Base-by-base conservation (phyloP, 2,329 filamentous ascomycete genomes). In the Fusarium fujikuroi region DNA sequence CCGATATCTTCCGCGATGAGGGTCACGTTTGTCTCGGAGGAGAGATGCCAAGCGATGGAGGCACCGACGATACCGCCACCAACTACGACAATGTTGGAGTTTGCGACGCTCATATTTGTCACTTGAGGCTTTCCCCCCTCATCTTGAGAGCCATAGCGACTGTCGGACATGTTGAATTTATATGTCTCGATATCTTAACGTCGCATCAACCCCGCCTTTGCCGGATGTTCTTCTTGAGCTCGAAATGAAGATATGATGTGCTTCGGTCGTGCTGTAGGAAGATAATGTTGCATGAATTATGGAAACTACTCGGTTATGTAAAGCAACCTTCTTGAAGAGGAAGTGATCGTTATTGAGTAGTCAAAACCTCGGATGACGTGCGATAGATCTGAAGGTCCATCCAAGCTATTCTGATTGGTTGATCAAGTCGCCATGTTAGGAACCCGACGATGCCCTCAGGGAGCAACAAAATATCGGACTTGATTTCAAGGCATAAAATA, bases 51-150 rank as follows among this genome's bases (percentile, higher is more conserved):
- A 19, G 68, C 60, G 28, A 70, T 69, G 0, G 68, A 70, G 10
- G 68, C 66, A 11, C 68, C 68, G 5, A 70, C 68, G 19, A 70
- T 66, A 46, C 68, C 68, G 12, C 68, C 68, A 18, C 68, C 68
- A 7, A 70, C 25, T 2, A 70, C 49, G 23, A 69, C 36, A 34
- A 70, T 8, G 2, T 50, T 28, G 8, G 54, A 18, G 40, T 37
- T 50, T 58, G 32, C 23, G 32, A 58, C 30, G 23, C 40, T 37
- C 54, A 50, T 58, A 2, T 8, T 28, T 4, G 23, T 4, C 9
- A 1, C 2, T 5, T n/a, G 2, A 2, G 5, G 5, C 14, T 53
- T 14, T 2, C 1, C 18, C 1, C 7, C 23, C 19, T 10, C 34
- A 40, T 9, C 12, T 4, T 18, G 14, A 39, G 18, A n/a, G 0